Percentiles rank a stretch among this genome's conserved stretches.
These are phyloP conservation scores for Arabis alpina DNA, from an alignment of 345 rosid species.

Conservation along the genomic window DNA sequence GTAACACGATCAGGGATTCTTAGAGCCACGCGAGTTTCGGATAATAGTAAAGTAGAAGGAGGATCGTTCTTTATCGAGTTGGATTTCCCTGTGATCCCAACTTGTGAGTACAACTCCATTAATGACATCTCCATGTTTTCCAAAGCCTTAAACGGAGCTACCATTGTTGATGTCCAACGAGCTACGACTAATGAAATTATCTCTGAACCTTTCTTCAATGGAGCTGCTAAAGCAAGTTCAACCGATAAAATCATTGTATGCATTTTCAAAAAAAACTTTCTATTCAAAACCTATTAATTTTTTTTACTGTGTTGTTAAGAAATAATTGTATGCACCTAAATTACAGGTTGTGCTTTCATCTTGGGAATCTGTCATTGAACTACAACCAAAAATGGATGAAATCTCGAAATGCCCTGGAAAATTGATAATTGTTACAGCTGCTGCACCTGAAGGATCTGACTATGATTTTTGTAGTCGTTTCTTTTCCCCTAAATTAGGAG, in stretches of 20 bases:
- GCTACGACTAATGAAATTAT: slow-evolving; percentile 47
- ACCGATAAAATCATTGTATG: slow-evolving; percentile 25
- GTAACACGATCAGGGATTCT: slow-evolving; percentile 59
- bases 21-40: slow-evolving; percentile 55
- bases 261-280: neutral
- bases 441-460: slow-evolving; percentile 56
- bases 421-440: slow-evolving; percentile 60
- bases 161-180: slow-evolving; percentile 52
- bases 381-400: slow-evolving; percentile 56
- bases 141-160: slow-evolving; percentile 55
- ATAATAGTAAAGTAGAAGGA: slow-evolving; percentile 28
- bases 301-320: no score
- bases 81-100: slow-evolving; percentile 54
- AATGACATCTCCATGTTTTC: slow-evolving; percentile 46
- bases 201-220: neutral
- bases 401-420: neutral
- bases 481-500: no score
- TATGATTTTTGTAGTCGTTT: slow-evolving; percentile 46
- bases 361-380: slow-evolving; percentile 54
- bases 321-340: neutral
- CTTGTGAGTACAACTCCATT: slow-evolving; percentile 45
- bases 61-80: slow-evolving; percentile 51
- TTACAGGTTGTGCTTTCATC: slow-evolving; percentile 46
- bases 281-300: neutral
- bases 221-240: slow-evolving; percentile 21